Base-by-base conservation (phyloP, 345 rosid genomes). In the Brassica rapa region DNA sequence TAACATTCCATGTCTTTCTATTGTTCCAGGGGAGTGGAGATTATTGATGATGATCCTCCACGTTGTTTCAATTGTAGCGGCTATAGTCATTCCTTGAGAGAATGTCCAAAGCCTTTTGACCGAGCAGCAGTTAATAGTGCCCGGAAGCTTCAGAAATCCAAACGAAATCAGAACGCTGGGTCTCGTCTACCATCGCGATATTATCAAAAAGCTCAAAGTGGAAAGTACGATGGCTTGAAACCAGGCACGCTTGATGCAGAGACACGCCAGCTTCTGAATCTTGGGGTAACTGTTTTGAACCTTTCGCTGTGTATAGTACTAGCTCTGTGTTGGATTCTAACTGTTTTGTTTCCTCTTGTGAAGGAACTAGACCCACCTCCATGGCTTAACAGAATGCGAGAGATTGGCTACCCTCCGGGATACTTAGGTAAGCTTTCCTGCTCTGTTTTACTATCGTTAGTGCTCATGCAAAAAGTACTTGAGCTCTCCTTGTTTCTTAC, bases 291-390 rank as follows among this genome's bases (percentile, higher is more conserved):
- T 19, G 43, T 68, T 71, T 33, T 55, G 35, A 68, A 61, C 46
- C 19, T 74, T n/a, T 33, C 23, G 24, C 56, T 65, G 0, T 65
- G 27, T 72, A 65, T 64, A 12, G 33, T 37, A 19, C 6, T 39
- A 55, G 33, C 62, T 16, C 12, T 51, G 25, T 10, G 51, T n/a
- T 64, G 10, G 29, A 62, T 78, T 30, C 51, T 72, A 8, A 57
- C 15, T 12, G 10, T 15, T 9, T 72, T 0, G 1, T 41, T 59
- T 71, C 68, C 33, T 68, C 66, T 69, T 57, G 27, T 73, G 55
- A 86, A 96, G 99, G 98, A 91, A 81, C 90, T 93, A 60, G 99
- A 96, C 81, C 99, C 99, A 57, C 99, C 99, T 43, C 98, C 99
- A 1, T 96, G 99, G 99, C 93, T 88, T 63, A 72, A 86, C 85